Conservation (phyloP, 2,329 filamentous ascomycete genomes). For the Zymoseptoria ardabiliae region DNA sequence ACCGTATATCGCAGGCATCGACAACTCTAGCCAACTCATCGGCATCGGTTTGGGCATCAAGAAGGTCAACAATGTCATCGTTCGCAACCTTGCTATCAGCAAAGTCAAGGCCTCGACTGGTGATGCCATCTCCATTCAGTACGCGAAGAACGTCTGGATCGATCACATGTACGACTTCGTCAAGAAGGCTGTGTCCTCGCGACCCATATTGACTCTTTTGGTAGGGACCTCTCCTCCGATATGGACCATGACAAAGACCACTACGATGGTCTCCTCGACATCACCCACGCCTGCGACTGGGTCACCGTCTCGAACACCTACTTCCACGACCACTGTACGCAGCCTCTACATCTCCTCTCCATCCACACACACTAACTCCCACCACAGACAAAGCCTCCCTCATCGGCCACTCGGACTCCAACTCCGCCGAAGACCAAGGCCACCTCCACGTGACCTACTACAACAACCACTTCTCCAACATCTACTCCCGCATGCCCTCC, state of each 20-base stretch:
- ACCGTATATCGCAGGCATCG: conserved; percentile 21
- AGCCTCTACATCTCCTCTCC: too few species aligned
- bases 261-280: conserved; percentile 61
- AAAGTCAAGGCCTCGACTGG: conserved; percentile 42
- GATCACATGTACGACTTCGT: conserved; percentile 55
- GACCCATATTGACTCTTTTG: conserved; percentile 44
- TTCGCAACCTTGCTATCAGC: conserved; percentile 49
- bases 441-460: conserved; percentile 57
- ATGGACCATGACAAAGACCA: conserved; percentile 37
- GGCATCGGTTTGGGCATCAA: conserved; percentile 44
- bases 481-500: conserved; percentile 57
- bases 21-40: conserved; percentile 36
- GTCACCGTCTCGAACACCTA: conserved; percentile 45
- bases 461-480: conserved; percentile 59
- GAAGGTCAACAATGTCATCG: conserved; percentile 46
- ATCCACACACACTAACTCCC: too few species aligned
- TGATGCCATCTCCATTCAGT: conserved; percentile 47
- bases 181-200: too few species aligned
- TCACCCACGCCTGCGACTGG: conserved; percentile 57
- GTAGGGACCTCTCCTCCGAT: background rate
- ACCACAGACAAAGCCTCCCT: conserved; percentile 47
- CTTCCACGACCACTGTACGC: conserved; percentile 48
- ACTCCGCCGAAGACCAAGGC: conserved; percentile 52
- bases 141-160: conserved; percentile 51
- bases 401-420: conserved; percentile 54